phyloP scores from a whole-genome alignment of 192 early-diverging fungal species.

The Paraglomus occultum region DNA sequence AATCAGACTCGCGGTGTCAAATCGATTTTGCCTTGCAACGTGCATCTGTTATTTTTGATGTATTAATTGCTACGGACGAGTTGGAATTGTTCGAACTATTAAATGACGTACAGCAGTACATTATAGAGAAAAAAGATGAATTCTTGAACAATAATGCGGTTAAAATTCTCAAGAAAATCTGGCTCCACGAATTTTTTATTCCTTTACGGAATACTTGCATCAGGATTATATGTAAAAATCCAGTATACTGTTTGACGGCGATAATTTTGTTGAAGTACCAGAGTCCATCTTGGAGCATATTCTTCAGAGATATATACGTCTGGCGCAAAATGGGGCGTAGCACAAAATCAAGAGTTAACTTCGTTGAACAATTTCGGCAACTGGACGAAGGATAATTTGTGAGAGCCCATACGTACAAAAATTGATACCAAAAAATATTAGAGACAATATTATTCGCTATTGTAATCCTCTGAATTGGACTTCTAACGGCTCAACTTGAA shows the following conservation, averaged over 20 bases:
- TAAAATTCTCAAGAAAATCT: no score
- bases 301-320: neutral
- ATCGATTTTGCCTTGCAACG: neutral
- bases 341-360: neutral
- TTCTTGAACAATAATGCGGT: no score
- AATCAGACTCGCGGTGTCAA: no score
- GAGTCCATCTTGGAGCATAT: neutral
- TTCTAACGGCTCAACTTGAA: neutral
- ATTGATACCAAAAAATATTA: neutral
- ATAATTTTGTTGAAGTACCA: no score
- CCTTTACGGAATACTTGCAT: no score
- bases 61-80: neutral
- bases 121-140: neutral
- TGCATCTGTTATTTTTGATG: neutral
- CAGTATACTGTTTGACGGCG: no score
- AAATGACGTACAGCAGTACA: neutral
- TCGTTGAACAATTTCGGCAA: neutral
- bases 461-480: conserved; percentile 14
- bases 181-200: no score
- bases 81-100: neutral
- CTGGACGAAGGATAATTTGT: neutral
- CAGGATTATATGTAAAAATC: no score
- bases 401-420: conserved; percentile 1
- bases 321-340: neutral
- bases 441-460: conserved; percentile 12